Evolutionary conservation across 108 stramenopile species (phyloP).

Genomic region (Schizochytrium sp.): DNA sequence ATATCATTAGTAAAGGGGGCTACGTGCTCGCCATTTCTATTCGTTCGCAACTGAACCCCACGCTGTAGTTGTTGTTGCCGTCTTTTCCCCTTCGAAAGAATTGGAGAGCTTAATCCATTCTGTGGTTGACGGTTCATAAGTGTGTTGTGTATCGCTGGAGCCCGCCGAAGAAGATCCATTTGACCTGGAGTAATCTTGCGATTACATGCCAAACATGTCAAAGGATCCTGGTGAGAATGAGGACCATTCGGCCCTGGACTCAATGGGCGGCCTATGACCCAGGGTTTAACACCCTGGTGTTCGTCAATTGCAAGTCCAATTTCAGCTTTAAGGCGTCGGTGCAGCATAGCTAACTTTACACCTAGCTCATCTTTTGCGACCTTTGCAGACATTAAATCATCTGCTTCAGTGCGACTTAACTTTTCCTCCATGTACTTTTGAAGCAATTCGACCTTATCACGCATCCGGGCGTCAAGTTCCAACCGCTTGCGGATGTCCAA

Average conservation of each 20-base stretch:
- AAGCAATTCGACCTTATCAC: conserved; percentile 35
- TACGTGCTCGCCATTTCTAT: not conserved
- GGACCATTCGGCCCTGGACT: not conserved
- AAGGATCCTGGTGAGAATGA: not conserved
- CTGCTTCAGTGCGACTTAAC: conserved; percentile 43
- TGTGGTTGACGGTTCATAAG: conserved; percentile 17
- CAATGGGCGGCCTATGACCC: conserved; percentile 22
- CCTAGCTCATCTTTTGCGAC: conserved; percentile 59
- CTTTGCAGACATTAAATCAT: conserved; percentile 30
- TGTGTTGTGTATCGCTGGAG: conserved; percentile 27
- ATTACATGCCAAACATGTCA: conserved; percentile 49
- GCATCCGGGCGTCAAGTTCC: conserved; percentile 25
- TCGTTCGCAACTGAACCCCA: not conserved
- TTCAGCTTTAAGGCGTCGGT: conserved; percentile 27
- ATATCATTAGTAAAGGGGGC: not conserved
- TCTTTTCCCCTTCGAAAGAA: not conserved
- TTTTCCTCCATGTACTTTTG: conserved; percentile 63
- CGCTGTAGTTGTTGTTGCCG: not conserved
- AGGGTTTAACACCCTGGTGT: conserved; percentile 20
- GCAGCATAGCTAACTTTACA: conserved; percentile 34
- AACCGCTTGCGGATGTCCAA: conserved; percentile 33
- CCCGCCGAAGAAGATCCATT: conserved; percentile 29
- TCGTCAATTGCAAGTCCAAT: conserved; percentile 53
- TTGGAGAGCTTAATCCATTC: not conserved
- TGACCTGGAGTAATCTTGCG: conserved; percentile 45